Percentiles rank a stretch among this genome's conserved stretches.
phyloP scores from a whole-genome alignment of 768 basidiomycete species.

The Crassisporium funariophilum region DNA sequence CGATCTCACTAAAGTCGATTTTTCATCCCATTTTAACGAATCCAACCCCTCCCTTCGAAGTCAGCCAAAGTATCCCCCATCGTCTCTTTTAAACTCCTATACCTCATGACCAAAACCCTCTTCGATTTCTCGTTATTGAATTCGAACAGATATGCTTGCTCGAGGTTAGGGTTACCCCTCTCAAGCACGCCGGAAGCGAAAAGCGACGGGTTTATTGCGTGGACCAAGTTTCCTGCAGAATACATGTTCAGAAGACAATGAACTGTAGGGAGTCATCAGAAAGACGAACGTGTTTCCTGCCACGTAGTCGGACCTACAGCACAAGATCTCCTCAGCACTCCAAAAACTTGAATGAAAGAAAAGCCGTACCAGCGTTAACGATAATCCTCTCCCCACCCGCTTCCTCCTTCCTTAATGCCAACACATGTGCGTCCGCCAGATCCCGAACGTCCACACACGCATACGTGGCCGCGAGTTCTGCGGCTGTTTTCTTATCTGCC shows the following conservation, averaged over 20 bases:
- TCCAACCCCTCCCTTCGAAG: too few species aligned
- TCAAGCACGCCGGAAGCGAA: constrained; percentile 25
- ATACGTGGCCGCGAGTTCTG: constrained; percentile 15
- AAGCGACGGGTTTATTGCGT: constrained; percentile 26
- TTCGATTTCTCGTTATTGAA: constrained; percentile 29
- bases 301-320: constrained; percentile 26
- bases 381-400: constrained; percentile 63
- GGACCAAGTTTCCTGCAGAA: too few species aligned
- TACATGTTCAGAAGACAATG: too few species aligned
- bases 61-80: constrained; percentile 31
- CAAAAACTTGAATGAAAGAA: background rate
- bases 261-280: too few species aligned
- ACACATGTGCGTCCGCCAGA: constrained; percentile 54
- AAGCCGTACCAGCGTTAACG: constrained; percentile 31
- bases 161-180: constrained; percentile 29
- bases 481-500: constrained; percentile 17
- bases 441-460: constrained; percentile 56
- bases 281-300: constrained; percentile 37
- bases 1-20: too few species aligned
- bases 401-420: constrained; percentile 48
- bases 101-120: constrained; percentile 34
- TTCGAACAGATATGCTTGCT: constrained; percentile 14
- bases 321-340: background rate
- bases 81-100: constrained; percentile 30
- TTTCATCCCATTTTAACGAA: too few species aligned